Evolutionary conservation across 202 grass and related monocot genomes (phyloP), one percentile per base, ranked within the genome.

Genomic region (Hordeum pubiflorum): DNA sequence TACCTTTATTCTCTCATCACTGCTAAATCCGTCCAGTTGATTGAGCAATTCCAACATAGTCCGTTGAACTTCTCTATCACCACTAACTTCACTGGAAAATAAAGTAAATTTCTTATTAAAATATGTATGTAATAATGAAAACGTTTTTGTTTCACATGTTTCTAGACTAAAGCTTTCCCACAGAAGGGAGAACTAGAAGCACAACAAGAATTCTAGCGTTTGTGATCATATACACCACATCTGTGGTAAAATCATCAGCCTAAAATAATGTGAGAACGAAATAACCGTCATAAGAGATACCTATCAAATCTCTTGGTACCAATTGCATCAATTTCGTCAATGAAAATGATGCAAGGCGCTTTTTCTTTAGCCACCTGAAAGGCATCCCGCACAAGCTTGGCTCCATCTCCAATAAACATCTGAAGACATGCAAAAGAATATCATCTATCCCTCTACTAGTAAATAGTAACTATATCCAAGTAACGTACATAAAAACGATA

Each of bases 1-100:
- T 43, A 2, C 94, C 91, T 97, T 97, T 90, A 97, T 97, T 14
- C 84, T 83, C 36, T 97, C 90, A 22, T 94, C 91, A 2, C 91
- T 94, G 71, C 91, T 94, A 79, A 97, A 97, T n/a, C 94, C 94
- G 86, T 97, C 94, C 26, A 97, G 88, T 76, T 97, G 94, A 86
- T 94, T 94, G 74, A 97, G 84, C 69, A 97, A 91, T 85, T 97
- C 94, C 79, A 97, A 46, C 89, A 92, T 94, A 71, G 91, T 94
- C 70, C 90, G 78, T 83, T 97, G 91, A 85, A 97, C 94, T 79
- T 94, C 90, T 74, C 94, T 90, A 56, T 97, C 91, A 59, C 92
- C 94, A 9, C 92, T 92, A 69, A 94, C 90, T 87, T 97, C 94
- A 88, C 94, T 97, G 89, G 26, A 62, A 69, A n/a, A 79, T 72